Percentiles rank a stretch among this genome's conserved stretches.
Conservation (phyloP, 2,329 filamentous ascomycete species). For the Pseudogymnoascus sp. region DNA sequence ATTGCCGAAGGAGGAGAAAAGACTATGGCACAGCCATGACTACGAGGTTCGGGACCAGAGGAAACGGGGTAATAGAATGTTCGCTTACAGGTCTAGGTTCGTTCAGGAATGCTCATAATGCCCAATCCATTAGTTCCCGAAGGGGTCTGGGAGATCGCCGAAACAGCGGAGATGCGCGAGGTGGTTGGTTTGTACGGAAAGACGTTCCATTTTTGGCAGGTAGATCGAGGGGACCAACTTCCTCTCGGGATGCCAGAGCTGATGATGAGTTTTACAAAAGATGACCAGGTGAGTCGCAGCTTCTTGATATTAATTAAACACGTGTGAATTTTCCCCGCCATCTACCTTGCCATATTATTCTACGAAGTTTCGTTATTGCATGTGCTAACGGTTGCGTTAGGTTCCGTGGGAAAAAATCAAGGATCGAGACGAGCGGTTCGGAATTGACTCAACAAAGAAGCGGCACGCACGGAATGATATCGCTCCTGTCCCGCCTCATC, state of each 20-base stretch:
- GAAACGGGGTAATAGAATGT: slow-evolving; percentile 15
- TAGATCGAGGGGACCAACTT: slow-evolving; percentile 61
- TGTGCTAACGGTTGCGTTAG: slow-evolving; percentile 25
- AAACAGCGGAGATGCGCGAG: slow-evolving; percentile 73
- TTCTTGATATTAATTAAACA: slow-evolving; percentile 18
- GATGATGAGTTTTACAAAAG: slow-evolving; percentile 53
- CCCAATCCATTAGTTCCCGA: slow-evolving; percentile 52
- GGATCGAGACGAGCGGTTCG: slow-evolving; percentile 47
- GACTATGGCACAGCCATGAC: slow-evolving; percentile 64
- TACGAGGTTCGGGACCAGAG: slow-evolving; percentile 38
- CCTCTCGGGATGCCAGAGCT: slow-evolving; percentile 54
- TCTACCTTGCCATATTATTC: slow-evolving; percentile 21
- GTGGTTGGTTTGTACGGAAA: slow-evolving; percentile 72
- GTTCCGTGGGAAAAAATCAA: slow-evolving; percentile 30
- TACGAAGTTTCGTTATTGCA: slow-evolving; percentile 14
- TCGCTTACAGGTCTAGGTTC: slow-evolving; percentile 45
- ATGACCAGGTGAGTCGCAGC: slow-evolving; percentile 36
- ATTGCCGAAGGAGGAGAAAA: slow-evolving; percentile 58
- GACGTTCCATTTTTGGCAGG: slow-evolving; percentile 80
- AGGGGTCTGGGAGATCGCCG: slow-evolving; percentile 63
- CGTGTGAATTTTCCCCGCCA: slow-evolving; percentile 22
- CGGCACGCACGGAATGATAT: slow-evolving; percentile 45
- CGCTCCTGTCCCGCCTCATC: slow-evolving; percentile 37
- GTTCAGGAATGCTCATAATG: slow-evolving; percentile 74
- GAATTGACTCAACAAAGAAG: slow-evolving; percentile 43